Evolutionary conservation across 148 eudicot species (phyloP).

Genomic region (Polygonum maritimum): DNA sequence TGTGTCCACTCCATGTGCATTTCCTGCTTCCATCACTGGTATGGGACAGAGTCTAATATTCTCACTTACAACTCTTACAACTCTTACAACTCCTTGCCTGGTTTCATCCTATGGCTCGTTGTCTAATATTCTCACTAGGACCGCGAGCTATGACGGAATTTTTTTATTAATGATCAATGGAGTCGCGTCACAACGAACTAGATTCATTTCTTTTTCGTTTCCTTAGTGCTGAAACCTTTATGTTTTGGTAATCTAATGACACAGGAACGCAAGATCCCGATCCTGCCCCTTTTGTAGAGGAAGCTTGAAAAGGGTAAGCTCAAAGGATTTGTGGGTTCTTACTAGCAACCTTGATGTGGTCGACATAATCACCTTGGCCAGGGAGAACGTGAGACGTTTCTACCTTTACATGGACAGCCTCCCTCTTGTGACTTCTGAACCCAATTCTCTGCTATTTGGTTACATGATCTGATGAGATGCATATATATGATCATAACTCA

Average conservation of each 20-base stretch:
- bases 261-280: constrained; percentile 62
- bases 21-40: constrained; percentile 77
- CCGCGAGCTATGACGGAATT: too few species aligned
- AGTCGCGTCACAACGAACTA: too few species aligned
- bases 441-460: constrained; percentile 46
- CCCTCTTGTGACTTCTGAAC: constrained; percentile 39
- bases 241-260: background rate
- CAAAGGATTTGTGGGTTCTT: constrained; percentile 79
- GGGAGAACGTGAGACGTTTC: constrained; percentile 58
- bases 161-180: too few species aligned
- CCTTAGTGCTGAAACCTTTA: background rate
- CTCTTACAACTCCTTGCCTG: background rate
- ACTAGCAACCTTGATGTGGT: constrained; percentile 42
- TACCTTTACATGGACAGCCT: constrained; percentile 57
- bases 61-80: too few species aligned
- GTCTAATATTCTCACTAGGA: too few species aligned
- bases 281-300: constrained; percentile 96
- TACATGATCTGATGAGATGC: too few species aligned
- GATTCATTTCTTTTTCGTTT: too few species aligned
- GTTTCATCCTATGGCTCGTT: background rate
- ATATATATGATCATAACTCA: too few species aligned
- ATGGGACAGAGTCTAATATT: constrained; percentile 7
- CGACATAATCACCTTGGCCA: constrained; percentile 42
- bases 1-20: constrained; percentile 87
- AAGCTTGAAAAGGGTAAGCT: constrained; percentile 54